These are phyloP conservation scores for Tylopilus vinaceipallidus DNA, from an alignment of 768 basidiomycete genomes.

Conservation along the genomic window DNA sequence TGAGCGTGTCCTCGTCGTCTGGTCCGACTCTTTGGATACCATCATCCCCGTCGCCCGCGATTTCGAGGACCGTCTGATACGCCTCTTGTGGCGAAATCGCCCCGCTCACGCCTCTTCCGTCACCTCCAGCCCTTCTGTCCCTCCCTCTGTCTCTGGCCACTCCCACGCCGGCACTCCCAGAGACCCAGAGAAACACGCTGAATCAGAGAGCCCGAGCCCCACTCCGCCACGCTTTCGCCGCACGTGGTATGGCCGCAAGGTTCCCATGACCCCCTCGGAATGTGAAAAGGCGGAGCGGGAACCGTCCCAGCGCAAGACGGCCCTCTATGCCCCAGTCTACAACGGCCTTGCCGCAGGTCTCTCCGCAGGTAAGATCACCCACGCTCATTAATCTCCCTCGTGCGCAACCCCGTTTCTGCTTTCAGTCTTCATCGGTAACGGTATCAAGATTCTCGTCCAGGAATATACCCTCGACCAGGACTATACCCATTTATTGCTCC, in stretches of 20 bases:
- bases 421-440: slow-evolving; percentile 68
- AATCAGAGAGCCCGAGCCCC: slow-evolving; percentile 32
- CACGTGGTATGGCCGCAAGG: slow-evolving; percentile 63
- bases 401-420: slow-evolving; percentile 2
- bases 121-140: slow-evolving; percentile 43
- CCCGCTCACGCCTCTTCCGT: slow-evolving; percentile 42
- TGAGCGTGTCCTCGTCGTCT: slow-evolving; percentile 78
- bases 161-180: slow-evolving; percentile 29
- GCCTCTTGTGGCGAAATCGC: slow-evolving; percentile 70
- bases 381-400: background rate
- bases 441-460: slow-evolving; percentile 53
- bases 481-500: slow-evolving; percentile 61
- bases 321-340: slow-evolving; percentile 71
- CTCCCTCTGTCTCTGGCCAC: slow-evolving; percentile 37
- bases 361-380: slow-evolving; percentile 14
- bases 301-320: slow-evolving; percentile 42
- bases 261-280: slow-evolving; percentile 40
- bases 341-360: slow-evolving; percentile 48
- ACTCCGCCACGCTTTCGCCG: slow-evolving; percentile 42
- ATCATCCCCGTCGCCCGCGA: slow-evolving; percentile 74
- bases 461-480: slow-evolving; percentile 69
- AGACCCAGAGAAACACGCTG: slow-evolving; percentile 46
- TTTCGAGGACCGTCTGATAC: slow-evolving; percentile 77
- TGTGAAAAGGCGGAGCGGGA: slow-evolving; percentile 50
- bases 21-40: slow-evolving; percentile 80